A percentile compares a stretch with the other conserved stretches of the same genome.
phyloP scores from a whole-genome alignment of 2,329 filamentous ascomycete species.

The Hypoxylon sp. region DNA sequence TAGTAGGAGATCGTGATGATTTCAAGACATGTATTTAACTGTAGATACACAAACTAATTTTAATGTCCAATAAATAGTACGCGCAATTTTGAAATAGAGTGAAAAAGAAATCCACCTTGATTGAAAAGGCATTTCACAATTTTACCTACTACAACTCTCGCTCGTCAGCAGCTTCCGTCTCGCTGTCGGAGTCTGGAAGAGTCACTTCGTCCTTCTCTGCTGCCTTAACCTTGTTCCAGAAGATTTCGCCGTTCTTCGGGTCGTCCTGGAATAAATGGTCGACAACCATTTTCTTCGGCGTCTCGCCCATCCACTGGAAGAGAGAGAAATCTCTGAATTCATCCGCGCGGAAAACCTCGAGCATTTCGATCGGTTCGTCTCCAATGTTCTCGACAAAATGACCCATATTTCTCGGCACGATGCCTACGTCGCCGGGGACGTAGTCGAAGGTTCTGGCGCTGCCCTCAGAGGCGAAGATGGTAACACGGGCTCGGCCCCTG shows the following conservation, averaged over 20 bases:
- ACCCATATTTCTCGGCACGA: conserved; percentile 81
- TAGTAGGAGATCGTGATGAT: background rate
- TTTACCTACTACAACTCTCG: conserved; percentile 39
- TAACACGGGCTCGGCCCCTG: conserved; percentile 76
- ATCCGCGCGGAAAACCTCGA: conserved; percentile 80
- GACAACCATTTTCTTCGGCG: conserved; percentile 72
- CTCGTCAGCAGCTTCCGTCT: conserved; percentile 6
- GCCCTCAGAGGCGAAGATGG: conserved; percentile 77
- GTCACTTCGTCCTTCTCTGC: conserved; percentile 70
- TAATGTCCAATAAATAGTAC: background rate
- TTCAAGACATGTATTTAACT: background rate
- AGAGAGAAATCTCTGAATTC: conserved; percentile 79
- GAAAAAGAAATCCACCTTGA: background rate
- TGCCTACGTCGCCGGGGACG: conserved; percentile 78
- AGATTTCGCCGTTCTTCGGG: conserved; percentile 69
- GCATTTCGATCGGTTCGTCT: conserved; percentile 79
- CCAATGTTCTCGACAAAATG: conserved; percentile 87
- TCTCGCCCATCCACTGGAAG: conserved; percentile 81
- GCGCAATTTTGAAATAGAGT: background rate
- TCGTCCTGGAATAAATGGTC: conserved; percentile 75
- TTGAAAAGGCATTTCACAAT: background rate
- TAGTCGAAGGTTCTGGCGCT: conserved; percentile 82
- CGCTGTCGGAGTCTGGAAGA: conserved; percentile 43
- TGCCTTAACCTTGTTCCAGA: conserved; percentile 70
- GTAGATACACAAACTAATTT: background rate